Evolutionary conservation across 805 yeast genomes (phyloP).

Genomic region (Clavispora fructus): DNA sequence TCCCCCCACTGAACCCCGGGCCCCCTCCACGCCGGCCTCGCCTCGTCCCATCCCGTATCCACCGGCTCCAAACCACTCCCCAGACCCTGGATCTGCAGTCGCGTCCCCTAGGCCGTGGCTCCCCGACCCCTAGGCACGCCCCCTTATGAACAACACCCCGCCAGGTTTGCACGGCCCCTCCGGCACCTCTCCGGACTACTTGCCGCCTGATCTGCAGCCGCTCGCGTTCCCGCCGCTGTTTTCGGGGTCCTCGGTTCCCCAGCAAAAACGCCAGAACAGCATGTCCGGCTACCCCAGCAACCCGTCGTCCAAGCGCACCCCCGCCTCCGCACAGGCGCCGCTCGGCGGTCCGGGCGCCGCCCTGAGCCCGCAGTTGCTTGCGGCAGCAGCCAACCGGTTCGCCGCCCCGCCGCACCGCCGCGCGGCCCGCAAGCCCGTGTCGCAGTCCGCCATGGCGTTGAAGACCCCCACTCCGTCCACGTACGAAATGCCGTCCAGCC

Average conservation of each 20-base stretch:
- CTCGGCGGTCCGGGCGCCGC: conserved; percentile 13
- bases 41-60: too few species aligned
- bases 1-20: too few species aligned
- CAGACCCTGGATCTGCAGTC: background rate
- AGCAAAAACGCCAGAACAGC: conserved; percentile 39
- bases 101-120: background rate
- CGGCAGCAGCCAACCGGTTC: background rate
- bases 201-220: background rate
- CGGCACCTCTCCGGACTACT: background rate
- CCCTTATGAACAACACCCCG: conserved; percentile 10
- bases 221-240: background rate
- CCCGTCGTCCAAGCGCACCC: conserved; percentile 32
- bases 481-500: conserved; percentile 38
- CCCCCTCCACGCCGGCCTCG: too few species aligned
- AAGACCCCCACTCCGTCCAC: conserved; percentile 40
- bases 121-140: background rate
- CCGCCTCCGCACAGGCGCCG: conserved; percentile 16
- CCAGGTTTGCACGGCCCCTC: background rate
- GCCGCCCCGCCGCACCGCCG: conserved; percentile 4
- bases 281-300: conserved; percentile 28
- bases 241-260: conserved; percentile 5
- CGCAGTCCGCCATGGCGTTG: conserved; percentile 3
- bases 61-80: too few species aligned
- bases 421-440: conserved; percentile 3
- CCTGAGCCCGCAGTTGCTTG: conserved; percentile 7